Base-by-base conservation (phyloP, 2,329 filamentous ascomycete genomes). In the Pseudonectria buxi region DNA sequence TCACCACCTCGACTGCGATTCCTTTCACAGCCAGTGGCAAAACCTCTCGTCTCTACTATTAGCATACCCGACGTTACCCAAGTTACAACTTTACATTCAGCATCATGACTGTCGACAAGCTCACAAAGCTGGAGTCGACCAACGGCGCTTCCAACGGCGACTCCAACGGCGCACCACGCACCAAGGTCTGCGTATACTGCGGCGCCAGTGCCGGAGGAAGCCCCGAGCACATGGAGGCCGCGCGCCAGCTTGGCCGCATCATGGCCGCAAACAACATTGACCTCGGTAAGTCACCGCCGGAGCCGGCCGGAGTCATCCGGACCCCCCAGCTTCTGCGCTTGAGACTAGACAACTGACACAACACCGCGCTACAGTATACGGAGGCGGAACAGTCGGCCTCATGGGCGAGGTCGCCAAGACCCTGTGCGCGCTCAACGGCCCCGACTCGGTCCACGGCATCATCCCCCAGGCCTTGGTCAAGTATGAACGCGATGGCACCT, bases 331-430 rank as follows among this genome's bases (percentile, higher is more conserved):
- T 26, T 32, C 33, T 13, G n/a, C 24, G n/a, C 28, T 33, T 33
- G 28, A 12, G 10, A 15, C 14, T 26, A 28, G 3, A 11, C 24
- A 34, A 26, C 15, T 18, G 14, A 15, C n/a, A 35, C 26, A 26
- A 31, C 24, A 27, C 35, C 9, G 22, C 24, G 18, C 5, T 10
- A 33, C 30, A 78, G 88, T 96, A 46, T 98, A 96, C 62, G 92
- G 92, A 49, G 92, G 92, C 49, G 92, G 92, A 54, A 96, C 90
- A 3, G 79, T 87, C 26, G 92, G 92, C 9, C 74, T 98, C 30
- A 98, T 98, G 92, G 92, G 92, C 56, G 88, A 95, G 58, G 64
- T 96, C 10, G 87, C 92, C 30, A 83, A 82, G 52, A 89, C 86
- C 0, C 79, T 98, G 18, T 87, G 94, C 48, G 72, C 83, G 0